A percentile compares a stretch with the other conserved stretches of the same genome.
These are phyloP conservation scores for Komagataella ulmi DNA, from an alignment of 805 yeast species.

Conservation along the genomic window DNA sequence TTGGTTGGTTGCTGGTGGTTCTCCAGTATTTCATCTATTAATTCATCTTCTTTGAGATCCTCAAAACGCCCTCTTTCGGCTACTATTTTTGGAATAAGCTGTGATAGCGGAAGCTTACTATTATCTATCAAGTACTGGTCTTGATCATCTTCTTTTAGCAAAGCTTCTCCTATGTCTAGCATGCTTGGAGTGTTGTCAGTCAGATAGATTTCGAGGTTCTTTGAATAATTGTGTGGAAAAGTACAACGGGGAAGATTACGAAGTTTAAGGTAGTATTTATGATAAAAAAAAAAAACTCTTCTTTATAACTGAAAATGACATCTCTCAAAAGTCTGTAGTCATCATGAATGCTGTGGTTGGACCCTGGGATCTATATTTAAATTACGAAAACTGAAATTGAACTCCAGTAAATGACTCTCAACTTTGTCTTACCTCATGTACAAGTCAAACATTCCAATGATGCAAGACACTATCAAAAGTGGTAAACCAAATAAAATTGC, in stretches of 20 bases:
- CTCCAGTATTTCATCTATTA: conserved; percentile 28
- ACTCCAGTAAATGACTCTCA: too few relatives aligned
- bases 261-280: too few relatives aligned
- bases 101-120: conserved; percentile 29
- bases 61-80: conserved; percentile 48
- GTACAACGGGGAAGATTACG: too few relatives aligned
- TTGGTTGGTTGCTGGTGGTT: conserved; percentile 4
- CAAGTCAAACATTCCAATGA: too few relatives aligned
- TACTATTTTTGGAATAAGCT: conserved; percentile 45
- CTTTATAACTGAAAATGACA: not conserved
- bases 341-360: not conserved
- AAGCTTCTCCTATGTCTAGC: not conserved
- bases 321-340: too few relatives aligned
- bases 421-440: too few relatives aligned
- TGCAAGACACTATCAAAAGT: too few relatives aligned
- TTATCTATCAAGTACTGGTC: conserved; percentile 6
- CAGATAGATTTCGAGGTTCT: not conserved
- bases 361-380: not conserved
- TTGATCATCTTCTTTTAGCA: conserved; percentile 5
- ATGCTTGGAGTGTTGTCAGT: not conserved
- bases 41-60: conserved; percentile 40
- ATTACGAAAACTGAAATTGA: not conserved
- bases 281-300: too few relatives aligned
- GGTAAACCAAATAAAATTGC: not conserved
- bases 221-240: not conserved